phyloP scores from a whole-genome alignment of 2,329 filamentous ascomycete species.

The Gliomastix tumulicola region DNA sequence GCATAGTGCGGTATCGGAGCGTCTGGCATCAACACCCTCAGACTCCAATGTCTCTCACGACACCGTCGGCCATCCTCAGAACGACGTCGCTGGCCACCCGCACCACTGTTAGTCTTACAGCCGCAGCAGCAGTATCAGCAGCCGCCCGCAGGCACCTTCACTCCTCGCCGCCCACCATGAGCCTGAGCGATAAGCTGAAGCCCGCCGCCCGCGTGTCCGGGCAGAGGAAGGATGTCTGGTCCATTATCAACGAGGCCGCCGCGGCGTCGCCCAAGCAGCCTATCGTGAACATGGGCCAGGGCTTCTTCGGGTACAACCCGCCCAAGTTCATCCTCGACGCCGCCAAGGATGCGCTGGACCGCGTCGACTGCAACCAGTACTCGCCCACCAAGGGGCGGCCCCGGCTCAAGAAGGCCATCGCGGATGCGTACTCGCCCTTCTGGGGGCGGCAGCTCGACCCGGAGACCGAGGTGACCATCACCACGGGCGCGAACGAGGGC shows the following conservation, averaged over 20 bases:
- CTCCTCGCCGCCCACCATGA: neutral
- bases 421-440: slow-evolving; percentile 83
- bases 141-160: neutral
- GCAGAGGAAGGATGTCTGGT: slow-evolving; percentile 47
- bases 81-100: neutral
- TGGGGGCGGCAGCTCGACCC: slow-evolving; percentile 80
- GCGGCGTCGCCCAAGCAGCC: slow-evolving; percentile 55
- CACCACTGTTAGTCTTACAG: neutral
- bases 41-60: neutral
- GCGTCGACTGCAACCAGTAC: slow-evolving; percentile 98
- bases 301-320: slow-evolving; percentile 89
- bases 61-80: neutral
- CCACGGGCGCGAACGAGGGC: slow-evolving; percentile 84
- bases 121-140: neutral
- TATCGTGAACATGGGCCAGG: slow-evolving; percentile 57
- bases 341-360: slow-evolving; percentile 81
- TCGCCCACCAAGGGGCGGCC: slow-evolving; percentile 91
- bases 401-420: slow-evolving; percentile 84
- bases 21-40: too few relatives aligned
- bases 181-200: slow-evolving; percentile 36
- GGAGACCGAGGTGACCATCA: slow-evolving; percentile 90
- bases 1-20: too few relatives aligned
- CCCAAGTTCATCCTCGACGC: slow-evolving; percentile 86
- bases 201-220: slow-evolving; percentile 42
- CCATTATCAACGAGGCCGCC: slow-evolving; percentile 60